Evolutionary conservation across 768 basidiomycete species (phyloP).

Genomic region (Tulasnella sp.): DNA sequence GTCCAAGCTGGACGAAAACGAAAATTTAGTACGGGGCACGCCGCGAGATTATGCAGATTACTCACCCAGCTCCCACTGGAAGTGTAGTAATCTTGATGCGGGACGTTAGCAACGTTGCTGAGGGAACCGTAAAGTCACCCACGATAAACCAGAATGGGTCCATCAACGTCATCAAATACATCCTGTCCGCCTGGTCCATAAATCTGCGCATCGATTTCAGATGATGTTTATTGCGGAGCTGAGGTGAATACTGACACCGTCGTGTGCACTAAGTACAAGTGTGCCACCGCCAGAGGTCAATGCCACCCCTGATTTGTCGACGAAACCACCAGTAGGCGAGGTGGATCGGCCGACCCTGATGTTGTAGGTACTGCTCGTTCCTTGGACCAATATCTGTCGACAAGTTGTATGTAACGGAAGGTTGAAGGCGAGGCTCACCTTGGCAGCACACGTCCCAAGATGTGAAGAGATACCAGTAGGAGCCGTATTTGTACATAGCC

Average conservation of each 20-base stretch:
- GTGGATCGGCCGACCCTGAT: slow-evolving; percentile 60
- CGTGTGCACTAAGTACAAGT: slow-evolving; percentile 35
- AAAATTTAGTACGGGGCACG: not conserved
- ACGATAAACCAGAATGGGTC: slow-evolving; percentile 57
- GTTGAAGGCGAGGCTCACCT: slow-evolving; percentile 43
- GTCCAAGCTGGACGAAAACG: slow-evolving; percentile 6
- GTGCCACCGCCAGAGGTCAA: slow-evolving; percentile 58
- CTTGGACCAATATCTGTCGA: not conserved
- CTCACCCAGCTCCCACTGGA: slow-evolving; percentile 39
- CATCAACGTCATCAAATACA: slow-evolving; percentile 50
- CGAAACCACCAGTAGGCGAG: slow-evolving; percentile 51
- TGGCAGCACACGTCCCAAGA: slow-evolving; percentile 60
- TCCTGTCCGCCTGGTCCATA: slow-evolving; percentile 62
- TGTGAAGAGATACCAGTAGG: slow-evolving; percentile 59
- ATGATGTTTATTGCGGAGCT: too few species aligned
- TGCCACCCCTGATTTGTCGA: slow-evolving; percentile 53
- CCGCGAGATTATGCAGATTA: not conserved
- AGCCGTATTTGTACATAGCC: slow-evolving; percentile 50
- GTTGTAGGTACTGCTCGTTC: slow-evolving; percentile 57
- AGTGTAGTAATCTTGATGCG: slow-evolving; percentile 55
- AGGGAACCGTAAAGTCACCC: slow-evolving; percentile 39
- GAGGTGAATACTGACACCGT: not conserved
- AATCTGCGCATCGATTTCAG: slow-evolving; percentile 38
- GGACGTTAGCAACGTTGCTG: not conserved
- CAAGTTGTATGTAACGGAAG: not conserved